Percentiles rank a stretch among this genome's conserved stretches.
Conservation (phyloP, 805 yeast species). For the Kodamaea laetipori region DNA sequence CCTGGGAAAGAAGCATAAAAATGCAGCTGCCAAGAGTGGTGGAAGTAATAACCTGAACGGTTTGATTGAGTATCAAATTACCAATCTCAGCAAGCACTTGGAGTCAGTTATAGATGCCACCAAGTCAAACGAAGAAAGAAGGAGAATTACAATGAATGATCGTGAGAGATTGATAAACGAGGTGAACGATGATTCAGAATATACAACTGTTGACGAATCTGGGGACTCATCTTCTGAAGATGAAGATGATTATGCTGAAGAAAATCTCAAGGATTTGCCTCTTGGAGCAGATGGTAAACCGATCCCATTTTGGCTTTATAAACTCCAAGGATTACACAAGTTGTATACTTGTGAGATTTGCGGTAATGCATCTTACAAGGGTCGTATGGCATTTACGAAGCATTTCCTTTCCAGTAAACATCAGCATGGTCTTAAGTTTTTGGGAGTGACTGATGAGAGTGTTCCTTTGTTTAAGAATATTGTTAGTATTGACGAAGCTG, state of each 20-base stretch:
- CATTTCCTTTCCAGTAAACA: constrained; percentile 80
- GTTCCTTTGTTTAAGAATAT: constrained; percentile 60
- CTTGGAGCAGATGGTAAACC: constrained; percentile 89
- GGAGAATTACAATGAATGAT: constrained; percentile 60
- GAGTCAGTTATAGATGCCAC: constrained; percentile 45
- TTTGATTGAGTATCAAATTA: constrained; percentile 8
- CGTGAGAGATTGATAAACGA: constrained; percentile 55
- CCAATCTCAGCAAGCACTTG: constrained; percentile 6
- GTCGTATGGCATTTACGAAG: constrained; percentile 66
- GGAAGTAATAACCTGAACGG: constrained; percentile 8
- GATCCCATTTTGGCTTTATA: constrained; percentile 91
- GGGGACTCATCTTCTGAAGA: constrained; percentile 23
- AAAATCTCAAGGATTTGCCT: constrained; percentile 63
- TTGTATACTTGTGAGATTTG: constrained; percentile 84
- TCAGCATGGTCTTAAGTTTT: constrained; percentile 65
- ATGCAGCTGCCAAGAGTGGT: constrained; percentile 33
- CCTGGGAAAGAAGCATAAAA: constrained; percentile 72
- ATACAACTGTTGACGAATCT: constrained; percentile 37
- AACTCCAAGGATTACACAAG: constrained; percentile 79
- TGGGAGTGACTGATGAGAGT: constrained; percentile 63
- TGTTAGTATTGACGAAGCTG: constrained; percentile 67
- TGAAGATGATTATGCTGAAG: constrained; percentile 29
- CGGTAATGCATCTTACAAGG: constrained; percentile 71
- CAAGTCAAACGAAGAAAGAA: constrained; percentile 62
- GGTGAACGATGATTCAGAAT: constrained; percentile 44